Evolutionary conservation across 2,329 filamentous ascomycete species (phyloP), one percentile per base, ranked within the genome.

Genomic region (Penicillium sp.): DNA sequence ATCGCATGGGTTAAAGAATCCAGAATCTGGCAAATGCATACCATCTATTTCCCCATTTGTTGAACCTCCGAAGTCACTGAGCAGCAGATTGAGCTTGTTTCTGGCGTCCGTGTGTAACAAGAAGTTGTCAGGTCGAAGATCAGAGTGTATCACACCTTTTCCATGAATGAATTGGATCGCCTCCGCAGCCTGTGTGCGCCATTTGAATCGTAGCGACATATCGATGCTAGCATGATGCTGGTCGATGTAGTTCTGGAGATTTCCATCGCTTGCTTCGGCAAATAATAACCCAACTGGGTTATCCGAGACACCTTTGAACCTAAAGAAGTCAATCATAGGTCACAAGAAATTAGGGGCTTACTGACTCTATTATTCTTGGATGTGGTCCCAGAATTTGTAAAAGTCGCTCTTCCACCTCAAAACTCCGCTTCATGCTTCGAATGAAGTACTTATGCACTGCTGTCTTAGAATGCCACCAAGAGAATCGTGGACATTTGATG

Each of bases 11-110:
- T 27, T 27, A 10, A 27, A 27, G 13, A 27, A 11, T 3, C 26
- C 26, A 10, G 26, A 10, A 4, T 27, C 10, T 3, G 26, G 26
- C 4, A 27, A 10, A 27, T 27, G 26, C 4, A 9, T 3, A 27
- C 26, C 26, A 27, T 27, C 26, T 27, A 27, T 27, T 11, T 27
- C 26, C 5, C 26, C 10, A 13, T 27, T 27, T 40, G 49, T 55
- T 8, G 61, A 65, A 28, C 65, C 62, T 34, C 64, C 59, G 65
- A 67, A 48, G 50, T 67, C 64, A 51, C 58, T 65, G 41, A 68
- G 59, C 51, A 52, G 53, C 34, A 69, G 44, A 53, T 66, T 56
- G 32, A 59, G 52, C 39, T 56, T 54, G 28, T 46, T 48, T 27
- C 43, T 22, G 16, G 40, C 40, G 23, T 51, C 58, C 27, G 46